Percentiles rank a stretch among this genome's conserved stretches.
Conservation (phyloP, 116 monocot genomes). For the Phalaenopsis hybrid region DNA sequence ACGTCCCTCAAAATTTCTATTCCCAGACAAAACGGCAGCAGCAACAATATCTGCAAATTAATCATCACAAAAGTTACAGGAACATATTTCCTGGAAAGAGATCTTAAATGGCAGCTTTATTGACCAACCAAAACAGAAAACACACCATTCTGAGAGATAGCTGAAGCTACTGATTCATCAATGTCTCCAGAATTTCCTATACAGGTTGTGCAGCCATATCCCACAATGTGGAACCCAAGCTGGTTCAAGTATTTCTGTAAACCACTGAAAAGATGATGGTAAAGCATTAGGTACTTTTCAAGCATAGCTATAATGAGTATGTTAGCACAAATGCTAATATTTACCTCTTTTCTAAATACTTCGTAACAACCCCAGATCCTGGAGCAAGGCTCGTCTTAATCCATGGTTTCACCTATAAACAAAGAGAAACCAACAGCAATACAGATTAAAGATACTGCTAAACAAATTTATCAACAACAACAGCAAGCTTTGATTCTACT, state of each 20-base stretch:
- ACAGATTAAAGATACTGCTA: neutral
- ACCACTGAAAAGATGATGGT: slow-evolving; percentile 32
- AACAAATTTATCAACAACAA: neutral
- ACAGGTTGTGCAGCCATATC: slow-evolving; percentile 87
- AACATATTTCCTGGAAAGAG: neutral
- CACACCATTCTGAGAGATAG: slow-evolving; percentile 65
- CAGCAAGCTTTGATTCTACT: neutral
- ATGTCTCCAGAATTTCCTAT: slow-evolving; percentile 89
- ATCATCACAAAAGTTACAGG: slow-evolving; percentile 2
- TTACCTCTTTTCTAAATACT: slow-evolving; percentile 78
- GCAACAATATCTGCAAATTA: slow-evolving; percentile 61
- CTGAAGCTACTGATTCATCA: slow-evolving; percentile 65
- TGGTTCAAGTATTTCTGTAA: slow-evolving; percentile 82
- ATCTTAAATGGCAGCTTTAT: neutral
- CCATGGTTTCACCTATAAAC: slow-evolving; percentile 84
- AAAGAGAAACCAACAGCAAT: neutral
- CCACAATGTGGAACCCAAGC: slow-evolving; percentile 70
- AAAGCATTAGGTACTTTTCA: neutral
- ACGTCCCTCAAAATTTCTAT: slow-evolving; percentile 82
- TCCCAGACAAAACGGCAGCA: slow-evolving; percentile 79
- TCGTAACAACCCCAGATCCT: slow-evolving; percentile 88
- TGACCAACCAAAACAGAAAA: neutral
- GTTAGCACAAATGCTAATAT: neutral
- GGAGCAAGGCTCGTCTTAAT: slow-evolving; percentile 96
- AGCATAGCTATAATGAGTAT: neutral